Percentiles rank a stretch among this genome's conserved stretches.
Evolutionary conservation across 148 eudicot genomes (phyloP).

Genomic region (Nyssa sinensis): DNA sequence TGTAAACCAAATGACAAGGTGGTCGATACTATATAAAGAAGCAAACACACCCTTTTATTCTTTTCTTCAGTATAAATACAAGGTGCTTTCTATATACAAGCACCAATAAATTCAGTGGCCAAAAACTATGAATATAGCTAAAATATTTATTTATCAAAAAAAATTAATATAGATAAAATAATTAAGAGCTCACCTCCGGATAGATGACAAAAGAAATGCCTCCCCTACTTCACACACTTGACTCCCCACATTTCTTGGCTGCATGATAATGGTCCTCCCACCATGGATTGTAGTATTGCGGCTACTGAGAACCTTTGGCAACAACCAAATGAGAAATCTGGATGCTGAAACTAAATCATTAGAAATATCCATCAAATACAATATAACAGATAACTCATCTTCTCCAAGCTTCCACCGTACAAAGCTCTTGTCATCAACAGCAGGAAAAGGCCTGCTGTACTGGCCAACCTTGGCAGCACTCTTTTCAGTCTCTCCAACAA

Average conservation of each 20-base stretch:
- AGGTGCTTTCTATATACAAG: no score
- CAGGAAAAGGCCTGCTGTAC: constrained; percentile 47
- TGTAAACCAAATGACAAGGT: no score
- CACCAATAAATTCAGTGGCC: constrained; percentile 1
- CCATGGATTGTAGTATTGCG: constrained; percentile 53
- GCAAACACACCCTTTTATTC: background rate
- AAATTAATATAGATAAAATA: background rate
- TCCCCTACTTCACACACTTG: constrained; percentile 82
- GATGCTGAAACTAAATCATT: constrained; percentile 67
- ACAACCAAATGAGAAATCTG: constrained; percentile 81
- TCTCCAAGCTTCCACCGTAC: constrained; percentile 86
- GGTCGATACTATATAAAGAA: no score
- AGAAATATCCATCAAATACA: constrained; percentile 80
- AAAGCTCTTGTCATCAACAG: constrained; percentile 62
- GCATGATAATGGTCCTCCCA: constrained; percentile 59
- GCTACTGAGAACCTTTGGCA: constrained; percentile 66
- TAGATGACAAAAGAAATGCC: constrained; percentile 69
- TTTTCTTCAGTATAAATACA: no score
- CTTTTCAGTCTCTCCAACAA: constrained; percentile 75
- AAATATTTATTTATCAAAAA: no score
- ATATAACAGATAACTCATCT: constrained; percentile 78
- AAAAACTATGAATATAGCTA: no score
- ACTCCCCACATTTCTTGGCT: constrained; percentile 68
- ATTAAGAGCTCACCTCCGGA: constrained; percentile 55
- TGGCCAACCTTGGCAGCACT: constrained; percentile 50